Evolutionary conservation across 2,329 filamentous ascomycete genomes (phyloP).

Genomic region (Epichloe gansuensis): DNA sequence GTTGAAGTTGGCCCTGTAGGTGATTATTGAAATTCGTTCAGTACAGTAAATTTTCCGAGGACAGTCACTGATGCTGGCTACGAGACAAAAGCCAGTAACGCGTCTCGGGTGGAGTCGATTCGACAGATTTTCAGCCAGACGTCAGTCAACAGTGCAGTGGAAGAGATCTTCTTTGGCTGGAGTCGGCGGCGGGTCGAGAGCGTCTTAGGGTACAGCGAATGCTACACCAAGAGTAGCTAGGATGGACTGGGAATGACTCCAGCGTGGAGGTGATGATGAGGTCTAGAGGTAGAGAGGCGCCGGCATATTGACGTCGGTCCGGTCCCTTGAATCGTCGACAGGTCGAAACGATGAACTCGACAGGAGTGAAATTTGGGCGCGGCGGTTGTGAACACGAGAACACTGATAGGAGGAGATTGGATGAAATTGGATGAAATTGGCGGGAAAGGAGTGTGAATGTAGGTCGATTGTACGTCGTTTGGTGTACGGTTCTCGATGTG

Average conservation of each 20-base stretch:
- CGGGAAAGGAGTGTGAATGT: not conserved
- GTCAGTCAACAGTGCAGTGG: too few species aligned
- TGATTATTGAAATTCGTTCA: not conserved
- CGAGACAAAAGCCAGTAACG: not conserved
- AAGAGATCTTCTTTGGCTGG: not conserved
- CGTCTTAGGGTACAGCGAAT: not conserved
- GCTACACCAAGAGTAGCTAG: not conserved
- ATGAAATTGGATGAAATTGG: too few species aligned
- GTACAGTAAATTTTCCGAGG: not conserved
- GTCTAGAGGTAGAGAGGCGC: not conserved
- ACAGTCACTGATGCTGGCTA: not conserved
- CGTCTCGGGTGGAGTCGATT: not conserved
- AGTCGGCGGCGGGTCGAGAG: not conserved
- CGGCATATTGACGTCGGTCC: slow-evolving; percentile 5
- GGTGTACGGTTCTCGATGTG: not conserved
- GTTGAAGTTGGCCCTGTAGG: not conserved
- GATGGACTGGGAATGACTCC: not conserved
- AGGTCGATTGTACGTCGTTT: not conserved
- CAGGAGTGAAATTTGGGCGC: not conserved
- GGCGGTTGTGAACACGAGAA: not conserved
- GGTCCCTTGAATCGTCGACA: not conserved
- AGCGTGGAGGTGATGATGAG: not conserved
- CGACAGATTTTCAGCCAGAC: not conserved
- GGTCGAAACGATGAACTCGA: not conserved
- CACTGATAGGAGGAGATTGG: not conserved